Evolutionary conservation across 495 filamentous ascomycete genomes (phyloP), one percentile per base, ranked within the genome.

Genomic region (Annulohypoxylon maeteangense): DNA sequence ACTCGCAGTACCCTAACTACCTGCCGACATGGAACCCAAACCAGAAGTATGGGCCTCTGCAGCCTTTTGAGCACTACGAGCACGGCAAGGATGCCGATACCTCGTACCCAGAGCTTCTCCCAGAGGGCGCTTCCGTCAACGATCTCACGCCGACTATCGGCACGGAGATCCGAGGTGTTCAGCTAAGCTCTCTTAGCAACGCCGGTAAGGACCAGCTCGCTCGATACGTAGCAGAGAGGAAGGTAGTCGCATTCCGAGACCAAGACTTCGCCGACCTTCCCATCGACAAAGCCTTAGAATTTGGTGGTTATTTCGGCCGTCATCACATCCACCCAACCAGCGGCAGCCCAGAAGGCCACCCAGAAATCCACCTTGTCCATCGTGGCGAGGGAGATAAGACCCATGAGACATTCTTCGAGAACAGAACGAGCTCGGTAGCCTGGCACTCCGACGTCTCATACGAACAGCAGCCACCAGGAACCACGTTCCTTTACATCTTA

Each of bases 401-500:
- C 11, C 79, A 82, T 16, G 83, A 89, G 45, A 71, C 80, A 18
- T 90, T 88, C 76, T 90, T 94, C 57, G 81, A 86, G 27, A 87
- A 83, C 32, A 82, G 90, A 36, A 91, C 88, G 1, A 90, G 84
- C 71, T 89, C 86, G n/a, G 88, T 91, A 0, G 85, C 89, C 1
- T 95, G 92, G 92, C 92, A 95, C 78, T 90, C 88, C 1, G 93
- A 97, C 78, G 90, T 94, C 0, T 90, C 88, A 4, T 95, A 93
- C 76, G 93, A 97, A 82, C 71, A 84, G 62, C 92, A 95, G 78
- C 92, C 93, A n/a, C 92, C 93, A 0, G 92, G 93, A 57, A 94
- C 91, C 0, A 93, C 92, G 0, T 93, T 95, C 79, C 78, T 97
- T 34, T 93, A 93, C 76, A 83, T 91, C 55, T 87, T 95, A 25